Evolutionary conservation across 1,139 yeast species (phyloP), one percentile per base, ranked within the genome.

Genomic region (Pneumocystis wakefieldiae): DNA sequence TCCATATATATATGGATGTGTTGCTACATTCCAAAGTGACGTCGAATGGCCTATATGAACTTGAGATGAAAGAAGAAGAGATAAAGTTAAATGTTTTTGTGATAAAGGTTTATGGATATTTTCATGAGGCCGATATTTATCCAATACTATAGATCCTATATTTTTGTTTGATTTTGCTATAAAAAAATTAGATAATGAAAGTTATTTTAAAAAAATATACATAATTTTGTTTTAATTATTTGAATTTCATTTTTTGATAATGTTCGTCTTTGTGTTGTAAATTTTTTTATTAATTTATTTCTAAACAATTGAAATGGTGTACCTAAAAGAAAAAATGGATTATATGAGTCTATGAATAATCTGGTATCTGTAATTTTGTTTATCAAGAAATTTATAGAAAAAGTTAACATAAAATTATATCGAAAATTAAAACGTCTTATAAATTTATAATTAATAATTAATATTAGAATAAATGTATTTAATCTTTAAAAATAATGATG

Each of bases 11-110:
- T 80, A 92, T 14, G 95, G 94, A 35, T 63, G 66, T 15, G 65
- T 60, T 59, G 61, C 29, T n/a, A 92, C 84, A 70, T 95, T 83
- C 82, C 87, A 86, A 69, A 85, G 77, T 4, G 87, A 78, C 53
- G 84, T 86, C 4, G 96, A 81, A 71, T 92, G 97, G 37, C 98
- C 98, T 69, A 92, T 77, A 74, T 92, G 98, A 62, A 92, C 92
- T 59, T 97, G 97, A 0, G 97, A 89, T 4, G 97, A 95, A 74
- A 91, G 73, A 63, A 91, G 79, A 65, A 84, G 83, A 36, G 87
- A 77, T 41, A 89, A 76, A 1, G 92, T 67, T 37, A 66, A 61
- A 12, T 66, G 61, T 36, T 48, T 48, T 48, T 48, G 55, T 10
- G 55, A 48, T 12, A 48, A 48, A 24, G 55, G 55, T 10, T 48